Conservation (phyloP, 2,329 filamentous ascomycete genomes). For the Cercospora nicotianae region DNA sequence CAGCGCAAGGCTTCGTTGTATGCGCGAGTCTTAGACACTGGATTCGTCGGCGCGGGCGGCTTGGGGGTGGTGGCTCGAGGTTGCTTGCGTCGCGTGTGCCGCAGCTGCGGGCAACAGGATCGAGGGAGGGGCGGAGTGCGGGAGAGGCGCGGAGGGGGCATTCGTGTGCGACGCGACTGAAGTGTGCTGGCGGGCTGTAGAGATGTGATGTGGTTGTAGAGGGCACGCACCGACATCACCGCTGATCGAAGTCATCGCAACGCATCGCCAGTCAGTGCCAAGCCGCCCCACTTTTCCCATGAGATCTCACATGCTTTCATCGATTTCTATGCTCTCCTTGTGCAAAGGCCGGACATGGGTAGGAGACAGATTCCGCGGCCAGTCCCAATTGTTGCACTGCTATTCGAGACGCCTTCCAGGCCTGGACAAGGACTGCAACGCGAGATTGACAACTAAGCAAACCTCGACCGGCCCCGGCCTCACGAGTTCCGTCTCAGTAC, state of each 20-base stretch:
- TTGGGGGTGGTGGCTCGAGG: not conserved
- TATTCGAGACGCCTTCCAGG: not conserved
- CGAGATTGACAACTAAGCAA: not conserved
- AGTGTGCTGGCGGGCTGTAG: not conserved
- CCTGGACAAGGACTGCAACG: not conserved
- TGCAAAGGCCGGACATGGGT: not conserved
- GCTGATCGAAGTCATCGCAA: not conserved
- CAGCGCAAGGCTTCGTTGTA: not conserved
- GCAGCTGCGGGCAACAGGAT: not conserved
- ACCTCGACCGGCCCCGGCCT: not conserved
- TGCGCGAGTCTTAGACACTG: not conserved
- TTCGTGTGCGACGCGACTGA: slow-evolving; percentile 3
- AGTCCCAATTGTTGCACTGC: not conserved
- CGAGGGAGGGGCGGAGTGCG: not conserved
- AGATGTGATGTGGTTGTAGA: not conserved
- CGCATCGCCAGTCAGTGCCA: not conserved
- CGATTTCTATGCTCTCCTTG: not conserved
- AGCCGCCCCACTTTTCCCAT: not conserved
- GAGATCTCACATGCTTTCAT: not conserved
- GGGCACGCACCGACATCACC: not conserved
- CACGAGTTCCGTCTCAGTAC: not conserved
- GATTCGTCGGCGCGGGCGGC: not conserved
- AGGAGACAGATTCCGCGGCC: not conserved
- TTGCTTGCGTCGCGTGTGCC: not conserved
- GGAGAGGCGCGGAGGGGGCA: slow-evolving; percentile 1